A percentile compares a stretch with the other conserved stretches of the same genome.
Evolutionary conservation across 2,329 filamentous ascomycete species (phyloP).

Genomic region (Zasmidium cellare): DNA sequence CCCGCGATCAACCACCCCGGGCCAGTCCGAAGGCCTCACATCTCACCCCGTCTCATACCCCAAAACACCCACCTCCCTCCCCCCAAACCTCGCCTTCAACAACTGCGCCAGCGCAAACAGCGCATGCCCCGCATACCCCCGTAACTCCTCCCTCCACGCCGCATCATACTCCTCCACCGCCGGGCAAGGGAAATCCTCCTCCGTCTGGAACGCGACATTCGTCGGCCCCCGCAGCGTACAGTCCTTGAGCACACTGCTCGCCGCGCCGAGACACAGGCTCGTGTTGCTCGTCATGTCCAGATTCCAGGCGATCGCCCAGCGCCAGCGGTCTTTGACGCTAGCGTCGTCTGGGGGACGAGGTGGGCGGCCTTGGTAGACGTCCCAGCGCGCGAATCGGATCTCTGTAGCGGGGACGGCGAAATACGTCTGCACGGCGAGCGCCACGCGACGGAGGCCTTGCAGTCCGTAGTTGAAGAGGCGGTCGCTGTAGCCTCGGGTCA

Average conservation of each 20-base stretch:
- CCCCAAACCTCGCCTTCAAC: not conserved
- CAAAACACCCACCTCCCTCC: not conserved
- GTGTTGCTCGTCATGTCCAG: too few species aligned
- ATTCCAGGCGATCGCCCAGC: too few species aligned
- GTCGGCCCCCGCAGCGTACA: not conserved
- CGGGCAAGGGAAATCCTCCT: not conserved
- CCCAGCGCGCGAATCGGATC: not conserved
- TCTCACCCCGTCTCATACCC: not conserved
- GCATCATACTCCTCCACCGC: not conserved
- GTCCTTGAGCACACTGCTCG: too few species aligned
- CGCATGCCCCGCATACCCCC: not conserved
- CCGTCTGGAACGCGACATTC: not conserved
- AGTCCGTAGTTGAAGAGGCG: not conserved
- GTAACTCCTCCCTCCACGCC: not conserved
- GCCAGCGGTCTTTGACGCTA: too few species aligned
- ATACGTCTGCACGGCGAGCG: not conserved
- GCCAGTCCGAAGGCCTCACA: not conserved
- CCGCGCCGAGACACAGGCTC: too few species aligned
- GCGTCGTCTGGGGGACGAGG: too few species aligned
- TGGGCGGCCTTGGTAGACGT: too few species aligned
- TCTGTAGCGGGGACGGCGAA: not conserved
- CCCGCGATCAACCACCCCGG: not conserved
- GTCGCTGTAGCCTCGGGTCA: not conserved
- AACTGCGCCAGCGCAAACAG: not conserved
- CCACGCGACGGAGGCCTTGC: not conserved